These are phyloP conservation scores for Monosporascus sp. DNA, from an alignment of 2,329 filamentous ascomycete species.

Conservation along the genomic window DNA sequence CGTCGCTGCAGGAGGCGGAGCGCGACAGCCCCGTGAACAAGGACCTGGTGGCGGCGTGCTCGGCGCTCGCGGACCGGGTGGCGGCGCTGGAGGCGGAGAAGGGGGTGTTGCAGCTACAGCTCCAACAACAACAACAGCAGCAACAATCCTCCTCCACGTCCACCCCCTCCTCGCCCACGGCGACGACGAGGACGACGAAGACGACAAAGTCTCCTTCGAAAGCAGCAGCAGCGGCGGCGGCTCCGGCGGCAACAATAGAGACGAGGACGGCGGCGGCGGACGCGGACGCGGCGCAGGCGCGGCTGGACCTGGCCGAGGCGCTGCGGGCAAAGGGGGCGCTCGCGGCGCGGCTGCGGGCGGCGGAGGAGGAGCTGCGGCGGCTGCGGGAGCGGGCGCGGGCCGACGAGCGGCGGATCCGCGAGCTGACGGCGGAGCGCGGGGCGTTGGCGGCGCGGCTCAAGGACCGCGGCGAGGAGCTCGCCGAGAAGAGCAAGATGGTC, in stretches of 20 bases:
- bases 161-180: constrained; percentile 22
- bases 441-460: constrained; percentile 60
- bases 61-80: constrained; percentile 49
- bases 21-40: constrained; percentile 56
- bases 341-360: constrained; percentile 55
- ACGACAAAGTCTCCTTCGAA: constrained; percentile 13
- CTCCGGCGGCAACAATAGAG: no score
- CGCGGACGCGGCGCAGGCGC: constrained; percentile 41
- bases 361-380: constrained; percentile 58
- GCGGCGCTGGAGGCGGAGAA: constrained; percentile 57
- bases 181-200: constrained; percentile 10
- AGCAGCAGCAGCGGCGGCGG: constrained; percentile 22
- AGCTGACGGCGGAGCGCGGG: constrained; percentile 57
- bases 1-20: constrained; percentile 67
- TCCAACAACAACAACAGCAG: constrained; percentile 3
- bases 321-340: constrained; percentile 68
- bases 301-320: constrained; percentile 68
- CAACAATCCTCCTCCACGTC: neutral
- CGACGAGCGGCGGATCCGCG: constrained; percentile 56
- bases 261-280: constrained; percentile 20
- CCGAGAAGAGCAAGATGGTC: constrained; percentile 75
- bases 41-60: constrained; percentile 68
- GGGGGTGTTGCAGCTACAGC: constrained; percentile 26
- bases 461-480: constrained; percentile 81
- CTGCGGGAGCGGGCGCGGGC: constrained; percentile 54